Evolutionary conservation across 345 rosid genomes (phyloP).

Genomic region (Hypericum perforatum): DNA sequence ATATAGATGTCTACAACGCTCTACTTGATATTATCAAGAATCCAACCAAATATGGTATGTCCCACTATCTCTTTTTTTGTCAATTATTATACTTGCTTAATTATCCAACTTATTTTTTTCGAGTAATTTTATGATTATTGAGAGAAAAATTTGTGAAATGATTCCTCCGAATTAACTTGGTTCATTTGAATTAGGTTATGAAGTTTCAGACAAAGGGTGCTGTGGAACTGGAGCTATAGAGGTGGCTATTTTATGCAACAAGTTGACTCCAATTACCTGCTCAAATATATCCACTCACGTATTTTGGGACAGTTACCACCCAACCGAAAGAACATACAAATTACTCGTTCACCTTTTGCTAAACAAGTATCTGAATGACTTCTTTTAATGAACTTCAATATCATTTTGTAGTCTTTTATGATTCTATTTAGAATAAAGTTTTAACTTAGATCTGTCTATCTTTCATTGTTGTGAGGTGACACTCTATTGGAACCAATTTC

Average conservation of each 20-base stretch:
- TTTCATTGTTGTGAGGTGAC: too few relatives aligned
- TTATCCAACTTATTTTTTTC: background rate
- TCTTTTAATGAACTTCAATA: too few relatives aligned
- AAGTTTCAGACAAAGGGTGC: constrained; percentile 14
- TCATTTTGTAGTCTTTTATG: too few relatives aligned
- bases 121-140: background rate
- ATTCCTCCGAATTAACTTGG: too few relatives aligned
- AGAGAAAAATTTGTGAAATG: background rate
- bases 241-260: constrained; percentile 11
- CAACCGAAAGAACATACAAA: constrained; percentile 26
- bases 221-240: constrained; percentile 12
- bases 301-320: constrained; percentile 34
- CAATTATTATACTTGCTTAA: too few relatives aligned
- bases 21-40: constrained; percentile 39
- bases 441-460: too few relatives aligned
- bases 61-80: too few relatives aligned
- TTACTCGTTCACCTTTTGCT: constrained; percentile 2
- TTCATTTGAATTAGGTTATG: constrained; percentile 11
- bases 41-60: constrained; percentile 44
- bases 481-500: too few relatives aligned
- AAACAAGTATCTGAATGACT: background rate
- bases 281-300: constrained; percentile 7
- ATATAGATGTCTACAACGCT: constrained; percentile 43
- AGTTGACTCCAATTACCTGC: constrained; percentile 9
- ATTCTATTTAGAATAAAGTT: too few relatives aligned